Percentiles rank a stretch among this genome's conserved stretches.
phyloP scores from a whole-genome alignment of 345 rosid species.

The Ceriops zippeliana region DNA sequence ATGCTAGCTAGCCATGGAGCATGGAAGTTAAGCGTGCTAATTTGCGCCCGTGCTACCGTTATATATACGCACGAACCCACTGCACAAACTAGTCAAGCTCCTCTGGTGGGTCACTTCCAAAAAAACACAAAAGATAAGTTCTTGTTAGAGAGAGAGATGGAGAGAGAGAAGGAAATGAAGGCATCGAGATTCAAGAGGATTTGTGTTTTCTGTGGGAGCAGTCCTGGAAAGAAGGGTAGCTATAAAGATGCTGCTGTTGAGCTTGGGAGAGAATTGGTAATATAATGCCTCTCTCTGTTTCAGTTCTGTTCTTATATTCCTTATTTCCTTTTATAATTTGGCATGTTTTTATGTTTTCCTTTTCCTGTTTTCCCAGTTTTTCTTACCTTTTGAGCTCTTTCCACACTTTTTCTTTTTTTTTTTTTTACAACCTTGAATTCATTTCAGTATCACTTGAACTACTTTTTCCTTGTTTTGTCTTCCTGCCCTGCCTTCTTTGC shows the following conservation, averaged over 20 bases:
- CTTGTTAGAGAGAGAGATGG: slow-evolving; percentile 3
- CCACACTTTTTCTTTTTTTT: too few species aligned
- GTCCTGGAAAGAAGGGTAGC: slow-evolving; percentile 31
- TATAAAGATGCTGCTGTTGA: slow-evolving; percentile 34
- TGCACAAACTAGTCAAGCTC: not conserved
- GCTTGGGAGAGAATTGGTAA: slow-evolving; percentile 32
- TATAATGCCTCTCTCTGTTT: not conserved
- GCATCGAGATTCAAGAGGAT: slow-evolving; percentile 28
- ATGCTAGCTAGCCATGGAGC: not conserved
- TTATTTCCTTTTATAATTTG: not conserved
- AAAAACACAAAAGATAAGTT: not conserved
- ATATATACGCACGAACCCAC: slow-evolving; percentile 22
- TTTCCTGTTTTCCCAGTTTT: not conserved
- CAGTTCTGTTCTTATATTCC: too few species aligned
- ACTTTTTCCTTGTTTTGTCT: not conserved
- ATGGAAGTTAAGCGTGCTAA: slow-evolving; percentile 17
- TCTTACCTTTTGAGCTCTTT: not conserved
- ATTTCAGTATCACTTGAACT: not conserved
- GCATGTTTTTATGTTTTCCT: not conserved
- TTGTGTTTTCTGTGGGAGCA: slow-evolving; percentile 35
- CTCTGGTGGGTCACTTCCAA: slow-evolving; percentile 10
- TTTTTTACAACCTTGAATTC: not conserved
- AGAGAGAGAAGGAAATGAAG: slow-evolving; percentile 17
- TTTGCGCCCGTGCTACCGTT: slow-evolving; percentile 21
- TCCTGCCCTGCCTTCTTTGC: slow-evolving; percentile 1